A percentile compares a stretch with the other conserved stretches of the same genome.
phyloP scores from a whole-genome alignment of 2,329 filamentous ascomycete species.

The Dactylellina haptotyla region DNA sequence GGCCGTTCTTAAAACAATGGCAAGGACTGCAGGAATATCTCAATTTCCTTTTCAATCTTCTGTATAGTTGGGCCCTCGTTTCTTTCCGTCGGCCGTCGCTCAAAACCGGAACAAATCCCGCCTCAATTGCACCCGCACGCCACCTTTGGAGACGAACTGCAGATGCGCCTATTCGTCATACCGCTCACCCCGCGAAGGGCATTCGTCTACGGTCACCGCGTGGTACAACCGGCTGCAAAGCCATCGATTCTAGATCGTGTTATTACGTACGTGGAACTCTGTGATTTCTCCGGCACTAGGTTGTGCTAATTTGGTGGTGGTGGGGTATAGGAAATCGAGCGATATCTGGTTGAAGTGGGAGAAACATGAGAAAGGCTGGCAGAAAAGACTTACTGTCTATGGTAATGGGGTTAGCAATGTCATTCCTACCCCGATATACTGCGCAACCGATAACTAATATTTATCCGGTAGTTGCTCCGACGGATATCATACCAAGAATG shows the following conservation, averaged over 20 bases:
- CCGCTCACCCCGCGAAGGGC: constrained; percentile 91
- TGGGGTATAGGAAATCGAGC: constrained; percentile 30
- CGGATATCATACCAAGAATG: constrained; percentile 97
- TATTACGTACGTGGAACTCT: constrained; percentile 55
- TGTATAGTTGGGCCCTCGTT: constrained; percentile 2
- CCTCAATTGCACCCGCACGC: neutral
- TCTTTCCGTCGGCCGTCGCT: neutral
- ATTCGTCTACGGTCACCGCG: constrained; percentile 88
- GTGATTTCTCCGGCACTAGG: constrained; percentile 2
- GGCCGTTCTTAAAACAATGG: constrained; percentile 43
- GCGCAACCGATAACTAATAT: neutral
- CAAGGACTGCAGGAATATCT: constrained; percentile 11
- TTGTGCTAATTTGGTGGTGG: neutral
- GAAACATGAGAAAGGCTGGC: constrained; percentile 83
- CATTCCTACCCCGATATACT: neutral
- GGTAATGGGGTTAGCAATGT: constrained; percentile 71
- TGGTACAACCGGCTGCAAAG: constrained; percentile 67
- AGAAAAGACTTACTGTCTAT: constrained; percentile 83
- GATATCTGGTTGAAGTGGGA: constrained; percentile 89
- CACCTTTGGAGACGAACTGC: constrained; percentile 52
- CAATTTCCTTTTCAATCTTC: constrained; percentile 11
- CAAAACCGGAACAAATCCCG: constrained; percentile 4
- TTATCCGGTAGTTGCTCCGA: constrained; percentile 70
- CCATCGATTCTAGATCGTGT: constrained; percentile 56
- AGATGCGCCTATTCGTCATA: constrained; percentile 92